A percentile compares a stretch with the other conserved stretches of the same genome.
Conservation (phyloP, 371 early-diverging fungal species). For the Mortierella sp. region DNA sequence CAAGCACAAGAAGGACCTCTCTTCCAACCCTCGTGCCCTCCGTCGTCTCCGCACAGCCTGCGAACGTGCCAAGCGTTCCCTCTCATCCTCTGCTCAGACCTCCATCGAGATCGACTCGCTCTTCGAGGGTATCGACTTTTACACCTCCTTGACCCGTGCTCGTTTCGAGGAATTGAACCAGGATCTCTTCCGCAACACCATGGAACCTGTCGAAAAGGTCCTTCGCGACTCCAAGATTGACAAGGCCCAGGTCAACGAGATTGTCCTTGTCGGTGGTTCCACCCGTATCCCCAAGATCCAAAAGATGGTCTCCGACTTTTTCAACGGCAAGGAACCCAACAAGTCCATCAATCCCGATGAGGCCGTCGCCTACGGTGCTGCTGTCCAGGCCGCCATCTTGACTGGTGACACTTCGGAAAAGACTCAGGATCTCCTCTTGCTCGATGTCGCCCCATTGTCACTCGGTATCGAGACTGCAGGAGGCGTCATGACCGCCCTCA, state of each 20-base stretch:
- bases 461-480: conserved; percentile 98
- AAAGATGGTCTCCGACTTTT: conserved; percentile 96
- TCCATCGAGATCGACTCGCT: conserved; percentile 95
- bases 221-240: conserved; percentile 93
- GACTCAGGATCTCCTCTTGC: conserved; percentile 81
- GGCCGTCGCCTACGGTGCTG: conserved; percentile 99
- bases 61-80: conserved; percentile 96
- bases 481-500: conserved; percentile 96
- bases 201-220: conserved; percentile 96
- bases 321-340: conserved; percentile 98
- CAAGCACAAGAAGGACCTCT: conserved; percentile 90
- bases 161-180: conserved; percentile 97
- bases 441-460: conserved; percentile 93
- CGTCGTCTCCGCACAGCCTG: conserved; percentile 96
- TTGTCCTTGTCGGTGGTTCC: conserved; percentile 99
- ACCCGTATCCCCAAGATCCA: conserved; percentile 99
- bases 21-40: conserved; percentile 87
- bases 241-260: conserved; percentile 92
- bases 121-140: conserved; percentile 92
- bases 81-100: conserved; percentile 90
- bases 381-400: conserved; percentile 96
- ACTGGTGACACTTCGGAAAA: conserved; percentile 91
- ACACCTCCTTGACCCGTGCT: conserved; percentile 95
- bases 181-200: conserved; percentile 92
- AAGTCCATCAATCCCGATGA: conserved; percentile 99